Evolutionary conservation across 306 rosid genomes (phyloP), one percentile per base, ranked within the genome.

Genomic region (Inga laurina): DNA sequence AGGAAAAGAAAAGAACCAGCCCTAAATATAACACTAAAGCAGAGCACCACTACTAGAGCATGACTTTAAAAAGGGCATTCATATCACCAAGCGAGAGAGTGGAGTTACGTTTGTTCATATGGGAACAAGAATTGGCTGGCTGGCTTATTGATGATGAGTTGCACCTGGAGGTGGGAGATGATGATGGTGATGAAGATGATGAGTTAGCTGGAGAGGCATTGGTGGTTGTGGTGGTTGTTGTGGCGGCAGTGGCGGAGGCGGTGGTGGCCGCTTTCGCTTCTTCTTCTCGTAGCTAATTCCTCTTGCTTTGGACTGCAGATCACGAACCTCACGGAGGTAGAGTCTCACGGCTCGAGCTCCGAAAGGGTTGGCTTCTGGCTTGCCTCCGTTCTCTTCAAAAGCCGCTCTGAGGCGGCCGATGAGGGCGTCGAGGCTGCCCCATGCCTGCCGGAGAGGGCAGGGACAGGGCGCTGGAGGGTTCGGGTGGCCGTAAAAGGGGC

Each of bases 391-490:
- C 85, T 97, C 99, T 75, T 97, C 99, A 32, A 97, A 97, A 22
- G 98, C 99, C 0, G 99, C 99, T 0, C 99, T 88, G 30, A 96
- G 93, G 9, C 99, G 93, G 0, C 99, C 99, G 67, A 97, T 94
- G 24, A 97, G 98, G 0, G 99, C 98, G 6, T 97, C 99, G 0
- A 97, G 97, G 82, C 99, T 97, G 0, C 99, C 99, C 99, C 99
- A 97, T 0, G 99, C 99, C 82, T 97, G 99, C 2, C 97, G 78
- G 0, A 97, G 95, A 27, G 99, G 99, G 81, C 99, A 97, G n/a
- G 97, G 99, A 79, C 99, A 97, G 1, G 99, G 99, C 2, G 97
- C 99, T 0, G 99, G 99, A 0, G 99, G 99, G 76, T 90, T 94
- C 0, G 99, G 99, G 72, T 94, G 98, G 0, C 99, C 99, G 61